These are phyloP conservation scores for Cladosporium sp. DNA, from an alignment of 2,329 filamentous ascomycete species.

Conservation along the genomic window DNA sequence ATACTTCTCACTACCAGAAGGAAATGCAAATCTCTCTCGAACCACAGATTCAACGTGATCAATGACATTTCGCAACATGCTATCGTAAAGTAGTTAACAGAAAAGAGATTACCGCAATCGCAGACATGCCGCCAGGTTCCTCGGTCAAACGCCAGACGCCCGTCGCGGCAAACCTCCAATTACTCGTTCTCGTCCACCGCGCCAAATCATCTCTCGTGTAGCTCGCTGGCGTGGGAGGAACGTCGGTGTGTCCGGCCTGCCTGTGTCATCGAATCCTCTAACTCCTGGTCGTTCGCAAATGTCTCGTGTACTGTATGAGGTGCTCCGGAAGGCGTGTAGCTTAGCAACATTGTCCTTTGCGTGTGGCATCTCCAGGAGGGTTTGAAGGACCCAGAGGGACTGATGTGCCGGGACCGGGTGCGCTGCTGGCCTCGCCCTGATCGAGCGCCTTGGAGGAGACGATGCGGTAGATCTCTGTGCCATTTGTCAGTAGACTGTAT, in stretches of 20 bases:
- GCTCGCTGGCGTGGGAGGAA: background rate
- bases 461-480: conserved; percentile 90
- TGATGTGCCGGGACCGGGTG: conserved; percentile 71
- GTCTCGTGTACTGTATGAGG: conserved; percentile 9
- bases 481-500: background rate
- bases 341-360: conserved; percentile 81
- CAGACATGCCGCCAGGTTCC: conserved; percentile 2
- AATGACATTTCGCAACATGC: conserved; percentile 18
- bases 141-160: conserved; percentile 17
- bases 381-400: conserved; percentile 83
- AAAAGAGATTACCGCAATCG: conserved; percentile 11
- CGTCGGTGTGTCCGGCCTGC: background rate
- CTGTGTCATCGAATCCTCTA: conserved; percentile 9
- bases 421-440: conserved; percentile 77
- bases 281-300: conserved; percentile 9
- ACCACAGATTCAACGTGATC: conserved; percentile 12
- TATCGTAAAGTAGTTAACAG: conserved; percentile 16
- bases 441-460: conserved; percentile 97
- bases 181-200: background rate
- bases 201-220: background rate
- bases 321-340: background rate
- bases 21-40: background rate
- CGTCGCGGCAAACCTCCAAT: conserved; percentile 15
- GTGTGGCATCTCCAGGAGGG: conserved; percentile 74
- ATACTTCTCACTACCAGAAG: background rate